These are phyloP conservation scores for Colletotrichum sp. DNA, from an alignment of 2,329 filamentous ascomycete genomes.

Conservation along the genomic window DNA sequence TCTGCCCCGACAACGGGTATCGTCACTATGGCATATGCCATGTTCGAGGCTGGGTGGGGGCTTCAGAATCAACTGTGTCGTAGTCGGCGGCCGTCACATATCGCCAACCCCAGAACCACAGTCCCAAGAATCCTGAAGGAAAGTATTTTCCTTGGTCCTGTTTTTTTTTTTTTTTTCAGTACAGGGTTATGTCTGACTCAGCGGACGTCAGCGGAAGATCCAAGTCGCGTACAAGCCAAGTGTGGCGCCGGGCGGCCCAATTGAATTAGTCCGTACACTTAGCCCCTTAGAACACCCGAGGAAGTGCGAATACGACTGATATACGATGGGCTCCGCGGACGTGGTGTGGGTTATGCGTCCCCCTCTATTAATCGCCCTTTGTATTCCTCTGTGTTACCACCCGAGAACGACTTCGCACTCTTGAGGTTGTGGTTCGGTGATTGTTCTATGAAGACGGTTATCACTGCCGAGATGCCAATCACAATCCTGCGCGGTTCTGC, in stretches of 20 bases:
- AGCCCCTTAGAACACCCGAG: conserved; percentile 5
- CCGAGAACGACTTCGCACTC: not conserved
- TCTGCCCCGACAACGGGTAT: not conserved
- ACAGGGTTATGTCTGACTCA: not conserved
- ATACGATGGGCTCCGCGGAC: conserved; percentile 15
- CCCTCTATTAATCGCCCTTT: conserved; percentile 8
- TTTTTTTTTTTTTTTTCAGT: not conserved
- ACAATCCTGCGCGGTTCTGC: not conserved
- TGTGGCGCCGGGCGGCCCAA: conserved; percentile 10
- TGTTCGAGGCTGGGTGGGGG: not conserved
- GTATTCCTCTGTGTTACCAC: not conserved
- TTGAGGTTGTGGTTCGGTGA: not conserved
- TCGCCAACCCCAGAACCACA: not conserved
- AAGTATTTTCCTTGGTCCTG: not conserved
- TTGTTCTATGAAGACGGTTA: not conserved
- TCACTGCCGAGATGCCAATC: conserved; percentile 1
- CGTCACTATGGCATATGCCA: not conserved
- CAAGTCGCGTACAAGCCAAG: not conserved
- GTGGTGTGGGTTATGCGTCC: not conserved
- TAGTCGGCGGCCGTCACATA: not conserved
- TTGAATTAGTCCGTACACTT: not conserved
- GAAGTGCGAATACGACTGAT: conserved; percentile 6
- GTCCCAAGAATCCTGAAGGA: not conserved
- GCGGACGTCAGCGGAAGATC: not conserved
- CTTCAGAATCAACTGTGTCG: not conserved